phyloP scores from a whole-genome alignment of 441 rosid genomes.

The Eruca vesicaria region DNA sequence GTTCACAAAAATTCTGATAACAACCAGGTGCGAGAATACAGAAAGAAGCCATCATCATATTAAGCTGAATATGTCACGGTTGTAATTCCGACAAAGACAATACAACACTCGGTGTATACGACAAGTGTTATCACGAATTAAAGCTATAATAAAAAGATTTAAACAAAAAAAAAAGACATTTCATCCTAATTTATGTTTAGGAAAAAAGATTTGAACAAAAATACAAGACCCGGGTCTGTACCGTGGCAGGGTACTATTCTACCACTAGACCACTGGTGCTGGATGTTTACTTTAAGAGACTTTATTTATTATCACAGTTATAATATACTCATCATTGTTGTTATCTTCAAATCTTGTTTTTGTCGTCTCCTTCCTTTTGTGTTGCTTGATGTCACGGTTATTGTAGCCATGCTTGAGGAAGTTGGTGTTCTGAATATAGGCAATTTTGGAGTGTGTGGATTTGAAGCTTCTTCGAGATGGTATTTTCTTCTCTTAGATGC shows the following conservation, averaged over 20 bases:
- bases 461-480: slow-evolving; percentile 72
- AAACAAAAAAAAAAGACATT: too few species aligned
- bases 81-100: too few species aligned
- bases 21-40: too few species aligned
- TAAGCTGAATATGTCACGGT: too few species aligned
- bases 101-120: too few species aligned
- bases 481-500: not conserved
- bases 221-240: slow-evolving; percentile 64
- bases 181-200: too few species aligned
- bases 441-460: slow-evolving; percentile 87
- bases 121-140: too few species aligned
- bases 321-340: not conserved
- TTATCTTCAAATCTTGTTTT: not conserved
- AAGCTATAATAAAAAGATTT: too few species aligned
- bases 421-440: slow-evolving; percentile 72
- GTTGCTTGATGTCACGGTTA: slow-evolving; percentile 15
- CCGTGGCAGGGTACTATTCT: slow-evolving; percentile 98
- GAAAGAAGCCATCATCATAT: too few species aligned
- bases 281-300: not conserved
- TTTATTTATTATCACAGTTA: slow-evolving; percentile 26
- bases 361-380: not conserved
- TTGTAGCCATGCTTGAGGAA: slow-evolving; percentile 79
- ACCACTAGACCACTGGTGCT: slow-evolving; percentile 93
- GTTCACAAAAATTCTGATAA: too few species aligned
- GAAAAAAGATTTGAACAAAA: not conserved